Conservation (phyloP, 768 basidiomycete species). For the Roridomyces roridus region DNA sequence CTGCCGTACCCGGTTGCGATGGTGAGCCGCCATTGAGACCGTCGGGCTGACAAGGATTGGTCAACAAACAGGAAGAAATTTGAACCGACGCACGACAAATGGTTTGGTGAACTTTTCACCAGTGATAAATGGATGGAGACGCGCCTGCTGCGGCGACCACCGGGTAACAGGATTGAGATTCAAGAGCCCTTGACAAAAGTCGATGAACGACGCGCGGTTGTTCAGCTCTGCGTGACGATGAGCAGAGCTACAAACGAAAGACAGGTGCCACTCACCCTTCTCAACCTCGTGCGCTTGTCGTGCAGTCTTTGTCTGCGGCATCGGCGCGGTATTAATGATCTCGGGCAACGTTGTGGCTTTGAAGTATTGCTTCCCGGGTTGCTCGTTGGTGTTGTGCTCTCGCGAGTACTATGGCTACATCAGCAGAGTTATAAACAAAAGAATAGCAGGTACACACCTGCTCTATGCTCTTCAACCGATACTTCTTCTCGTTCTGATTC, state of each 20-base stretch:
- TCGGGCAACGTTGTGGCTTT: conserved; percentile 92
- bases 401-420: conserved; percentile 72
- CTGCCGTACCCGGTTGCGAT: conserved; percentile 35
- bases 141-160: conserved; percentile 97
- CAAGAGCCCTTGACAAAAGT: conserved; percentile 94
- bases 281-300: conserved; percentile 85
- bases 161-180: conserved; percentile 94
- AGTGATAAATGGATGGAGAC: conserved; percentile 96
- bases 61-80: conserved; percentile 7
- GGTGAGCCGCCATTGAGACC: conserved; percentile 40
- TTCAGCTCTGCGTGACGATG: conserved; percentile 73
- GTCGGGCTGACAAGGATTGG: conserved; percentile 52
- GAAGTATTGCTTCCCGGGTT: conserved; percentile 99
- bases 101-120: conserved; percentile 94
- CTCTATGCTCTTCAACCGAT: conserved; percentile 87
- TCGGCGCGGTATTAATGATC: conserved; percentile 95
- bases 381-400: conserved; percentile 95
- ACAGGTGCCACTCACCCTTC: conserved; percentile 64
- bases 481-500: conserved; percentile 81
- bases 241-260: conserved; percentile 9
- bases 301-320: conserved; percentile 82
- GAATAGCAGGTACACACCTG: conserved; percentile 32
- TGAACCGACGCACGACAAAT: conserved; percentile 69
- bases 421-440: background rate
- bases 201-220: conserved; percentile 93